Conservation (phyloP, 805 yeast genomes). For the Yamadazyma sp. region DNA sequence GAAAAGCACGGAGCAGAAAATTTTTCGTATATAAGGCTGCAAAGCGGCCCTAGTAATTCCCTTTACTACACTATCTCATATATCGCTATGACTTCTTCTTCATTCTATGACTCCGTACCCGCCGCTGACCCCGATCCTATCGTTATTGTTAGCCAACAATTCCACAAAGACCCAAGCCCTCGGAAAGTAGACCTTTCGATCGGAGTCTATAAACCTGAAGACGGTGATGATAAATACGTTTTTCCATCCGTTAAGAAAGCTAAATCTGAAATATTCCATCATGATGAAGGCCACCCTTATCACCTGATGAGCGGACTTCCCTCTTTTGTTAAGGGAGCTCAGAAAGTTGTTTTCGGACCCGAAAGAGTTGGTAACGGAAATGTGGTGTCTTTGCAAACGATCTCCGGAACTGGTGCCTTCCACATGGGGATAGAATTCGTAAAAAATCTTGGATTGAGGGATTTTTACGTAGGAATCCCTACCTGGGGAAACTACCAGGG, state of each 20-base stretch:
- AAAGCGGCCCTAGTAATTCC: too few species aligned
- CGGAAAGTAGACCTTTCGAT: slow-evolving; percentile 42
- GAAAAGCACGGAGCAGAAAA: slow-evolving; percentile 4
- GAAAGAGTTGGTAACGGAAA: slow-evolving; percentile 22
- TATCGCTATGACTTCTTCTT: slow-evolving; percentile 11
- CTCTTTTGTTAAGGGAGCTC: slow-evolving; percentile 34
- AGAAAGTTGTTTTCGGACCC: slow-evolving; percentile 36
- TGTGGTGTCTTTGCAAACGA: slow-evolving; percentile 38
- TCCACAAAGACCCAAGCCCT: slow-evolving; percentile 27
- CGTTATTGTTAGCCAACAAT: slow-evolving; percentile 21
- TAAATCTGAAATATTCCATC: slow-evolving; percentile 28
- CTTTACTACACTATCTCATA: not conserved
- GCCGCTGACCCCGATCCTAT: slow-evolving; percentile 31
- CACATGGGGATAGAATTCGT: slow-evolving; percentile 38
- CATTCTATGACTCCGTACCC: slow-evolving; percentile 11
- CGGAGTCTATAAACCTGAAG: slow-evolving; percentile 46
- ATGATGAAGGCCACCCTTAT: slow-evolving; percentile 47
- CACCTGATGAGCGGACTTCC: slow-evolving; percentile 43
- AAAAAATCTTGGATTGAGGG: slow-evolving; percentile 21
- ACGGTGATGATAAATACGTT: slow-evolving; percentile 31
- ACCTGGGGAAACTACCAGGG: slow-evolving; percentile 41
- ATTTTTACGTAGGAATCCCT: slow-evolving; percentile 39
- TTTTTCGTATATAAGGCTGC: slow-evolving; percentile 7
- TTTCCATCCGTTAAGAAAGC: slow-evolving; percentile 41
- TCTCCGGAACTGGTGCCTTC: slow-evolving; percentile 44